Evolutionary conservation across 257 asterid genomes (phyloP).

Genomic region (Penstemon newberryi): DNA sequence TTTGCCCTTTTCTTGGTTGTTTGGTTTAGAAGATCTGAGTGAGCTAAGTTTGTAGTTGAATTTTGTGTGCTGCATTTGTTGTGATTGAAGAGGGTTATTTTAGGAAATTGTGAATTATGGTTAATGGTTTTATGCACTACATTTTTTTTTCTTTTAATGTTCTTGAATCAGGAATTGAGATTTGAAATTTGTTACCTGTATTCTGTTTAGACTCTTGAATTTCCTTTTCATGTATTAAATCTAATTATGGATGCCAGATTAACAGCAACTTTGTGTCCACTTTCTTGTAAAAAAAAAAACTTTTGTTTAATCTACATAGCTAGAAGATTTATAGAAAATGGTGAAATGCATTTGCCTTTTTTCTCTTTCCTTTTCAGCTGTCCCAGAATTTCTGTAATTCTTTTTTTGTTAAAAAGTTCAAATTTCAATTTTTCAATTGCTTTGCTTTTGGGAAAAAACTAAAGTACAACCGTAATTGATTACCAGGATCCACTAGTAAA

Average conservation of each 20-base stretch:
- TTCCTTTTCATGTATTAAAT: conserved; percentile 28
- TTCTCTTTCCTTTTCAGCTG: conserved; percentile 26
- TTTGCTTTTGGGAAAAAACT: not conserved
- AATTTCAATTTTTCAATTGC: not conserved
- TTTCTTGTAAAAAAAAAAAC: conserved; percentile 29
- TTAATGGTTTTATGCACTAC: too few species aligned
- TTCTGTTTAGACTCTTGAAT: conserved; percentile 6
- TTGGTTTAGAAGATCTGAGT: conserved; percentile 36
- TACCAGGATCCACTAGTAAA: too few species aligned
- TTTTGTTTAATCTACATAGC: conserved; percentile 32
- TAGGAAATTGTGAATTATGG: too few species aligned
- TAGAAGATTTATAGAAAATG: conserved; percentile 32
- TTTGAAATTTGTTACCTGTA: conserved; percentile 16
- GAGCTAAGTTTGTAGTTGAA: conserved; percentile 22
- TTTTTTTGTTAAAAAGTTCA: not conserved
- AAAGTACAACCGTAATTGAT: too few species aligned
- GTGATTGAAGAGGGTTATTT: not conserved
- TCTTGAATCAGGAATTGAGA: conserved; percentile 4
- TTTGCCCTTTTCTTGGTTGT: not conserved
- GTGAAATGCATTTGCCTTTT: conserved; percentile 33
- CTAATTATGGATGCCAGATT: conserved; percentile 15
- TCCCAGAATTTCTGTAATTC: conserved; percentile 21
- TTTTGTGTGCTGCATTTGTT: conserved; percentile 26
- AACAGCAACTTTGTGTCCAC: conserved; percentile 22
- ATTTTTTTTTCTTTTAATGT: conserved; percentile 1